phyloP scores from a whole-genome alignment of 495 filamentous ascomycete genomes.

The Lasiosphaeria ovina region DNA sequence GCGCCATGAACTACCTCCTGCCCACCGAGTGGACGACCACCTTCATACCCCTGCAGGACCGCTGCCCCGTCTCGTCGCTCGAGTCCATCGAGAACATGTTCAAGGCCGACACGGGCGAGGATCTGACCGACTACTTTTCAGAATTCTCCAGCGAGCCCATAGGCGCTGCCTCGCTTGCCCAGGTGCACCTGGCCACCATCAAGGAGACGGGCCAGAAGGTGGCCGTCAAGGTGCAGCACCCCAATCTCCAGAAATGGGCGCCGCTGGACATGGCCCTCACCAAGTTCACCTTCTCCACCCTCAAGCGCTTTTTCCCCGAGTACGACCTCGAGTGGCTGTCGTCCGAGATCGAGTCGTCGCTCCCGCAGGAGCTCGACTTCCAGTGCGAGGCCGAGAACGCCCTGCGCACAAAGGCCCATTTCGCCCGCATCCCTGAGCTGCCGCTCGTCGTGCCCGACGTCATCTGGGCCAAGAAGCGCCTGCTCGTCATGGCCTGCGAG shows the following conservation, averaged over 20 bases:
- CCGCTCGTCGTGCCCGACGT: slow-evolving; percentile 90
- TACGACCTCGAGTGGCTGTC: slow-evolving; percentile 97
- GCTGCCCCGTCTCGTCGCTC: slow-evolving; percentile 89
- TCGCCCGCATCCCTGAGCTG: slow-evolving; percentile 60
- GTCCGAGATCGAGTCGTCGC: slow-evolving; percentile 83
- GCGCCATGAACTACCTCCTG: slow-evolving; percentile 93
- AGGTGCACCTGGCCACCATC: slow-evolving; percentile 88
- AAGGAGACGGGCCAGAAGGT: slow-evolving; percentile 83
- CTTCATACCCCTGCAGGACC: slow-evolving; percentile 94
- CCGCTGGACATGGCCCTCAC: slow-evolving; percentile 86
- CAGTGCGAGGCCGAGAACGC: slow-evolving; percentile 83
- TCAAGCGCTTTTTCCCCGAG: slow-evolving; percentile 93
- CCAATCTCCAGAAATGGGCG: slow-evolving; percentile 85
- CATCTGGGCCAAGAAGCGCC: slow-evolving; percentile 82
- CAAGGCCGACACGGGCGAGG: slow-evolving; percentile 71
- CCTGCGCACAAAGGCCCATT: slow-evolving; percentile 73
- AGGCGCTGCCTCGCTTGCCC: slow-evolving; percentile 90
- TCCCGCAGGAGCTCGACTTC: slow-evolving; percentile 93
- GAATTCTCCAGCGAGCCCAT: slow-evolving; percentile 78
- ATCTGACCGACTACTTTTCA: slow-evolving; percentile 78
- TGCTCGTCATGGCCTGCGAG: slow-evolving; percentile 94
- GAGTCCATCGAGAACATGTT: slow-evolving; percentile 89
- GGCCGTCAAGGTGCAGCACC: slow-evolving; percentile 98
- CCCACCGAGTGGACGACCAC: slow-evolving; percentile 93
- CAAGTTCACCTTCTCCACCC: slow-evolving; percentile 78